Evolutionary conservation across 805 yeast genomes (phyloP).

Genomic region (Candida ficus): DNA sequence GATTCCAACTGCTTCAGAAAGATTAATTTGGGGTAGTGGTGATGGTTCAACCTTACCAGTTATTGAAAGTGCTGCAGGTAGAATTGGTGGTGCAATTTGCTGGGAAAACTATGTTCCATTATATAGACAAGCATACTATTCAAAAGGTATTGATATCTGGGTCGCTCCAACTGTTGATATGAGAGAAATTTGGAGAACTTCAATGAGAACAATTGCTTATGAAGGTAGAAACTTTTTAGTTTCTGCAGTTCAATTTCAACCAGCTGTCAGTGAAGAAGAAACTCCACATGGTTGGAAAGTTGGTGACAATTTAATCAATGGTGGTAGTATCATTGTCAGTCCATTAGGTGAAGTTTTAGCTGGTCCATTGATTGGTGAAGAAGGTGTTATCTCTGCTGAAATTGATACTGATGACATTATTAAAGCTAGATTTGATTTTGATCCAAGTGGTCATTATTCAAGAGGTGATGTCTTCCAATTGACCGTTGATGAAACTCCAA

Average conservation of each 20-base stretch:
- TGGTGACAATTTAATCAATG: slow-evolving; percentile 32
- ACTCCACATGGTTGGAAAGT: slow-evolving; percentile 23
- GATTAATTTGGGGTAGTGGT: slow-evolving; percentile 42
- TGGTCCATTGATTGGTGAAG: slow-evolving; percentile 37
- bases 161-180: slow-evolving; percentile 43
- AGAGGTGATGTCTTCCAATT: slow-evolving; percentile 39
- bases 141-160: slow-evolving; percentile 38
- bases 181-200: slow-evolving; percentile 38
- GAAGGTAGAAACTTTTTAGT: slow-evolving; percentile 38
- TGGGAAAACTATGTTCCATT: slow-evolving; percentile 44
- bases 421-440: slow-evolving; percentile 38
- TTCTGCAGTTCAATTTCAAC: slow-evolving; percentile 37
- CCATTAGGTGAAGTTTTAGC: slow-evolving; percentile 41
- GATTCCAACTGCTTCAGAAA: slow-evolving; percentile 40
- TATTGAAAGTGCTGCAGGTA: slow-evolving; percentile 31
- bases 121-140: slow-evolving; percentile 35
- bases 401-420: slow-evolving; percentile 33
- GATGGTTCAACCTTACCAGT: slow-evolving; percentile 41
- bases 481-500: slow-evolving; percentile 4
- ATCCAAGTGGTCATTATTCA: slow-evolving; percentile 39
- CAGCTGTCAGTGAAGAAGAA: slow-evolving; percentile 26
- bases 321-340: slow-evolving; percentile 35
- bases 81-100: slow-evolving; percentile 42
- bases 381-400: slow-evolving; percentile 36
- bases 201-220: slow-evolving; percentile 37